Base-by-base conservation (phyloP, 441 rosid genomes). In the Dalechampia spathulata region DNA sequence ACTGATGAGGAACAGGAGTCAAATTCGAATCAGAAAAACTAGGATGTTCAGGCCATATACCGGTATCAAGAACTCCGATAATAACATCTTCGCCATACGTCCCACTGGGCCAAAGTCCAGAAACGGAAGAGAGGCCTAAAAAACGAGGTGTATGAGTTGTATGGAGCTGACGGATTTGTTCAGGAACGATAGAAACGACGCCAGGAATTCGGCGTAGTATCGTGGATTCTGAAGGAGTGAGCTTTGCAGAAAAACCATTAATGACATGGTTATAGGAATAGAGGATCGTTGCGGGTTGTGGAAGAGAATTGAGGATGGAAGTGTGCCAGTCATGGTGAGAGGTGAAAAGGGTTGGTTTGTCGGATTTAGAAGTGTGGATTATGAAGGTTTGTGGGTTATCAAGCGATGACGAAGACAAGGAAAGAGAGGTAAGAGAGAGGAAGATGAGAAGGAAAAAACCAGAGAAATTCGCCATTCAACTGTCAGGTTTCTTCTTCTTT, bases 11-110 rank as follows among this genome's bases (percentile, higher is more conserved):
- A 38, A 85, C 67, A 0, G 78, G 69, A 40, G 82, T 69, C 4
- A 83, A 55, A 13, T 66, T 74, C 1, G 65, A 50, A 22, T 82
- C 90, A 0, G 70, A 64, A 60, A 87, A 87, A 64, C 95, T 86
- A 11, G 72, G 78, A 46, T 83, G 83, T 32, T 82, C 84, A 4
- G 95, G 93, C 92, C 95, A 90, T 41, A 91, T 78, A 42, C 96
- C 93, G 5, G 93, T 87, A 49, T 90, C 96, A 0, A 90, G 68
- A 57, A 90, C 82, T 22, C 98, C 95, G 15, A 87, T 58, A 43
- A 90, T 85, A 5, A 85, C 79, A 37, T 78, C 90, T 14, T 82
- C 86, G 0, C 92, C 98, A 16, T 74, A 74, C 39, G 69, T 40
- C 14, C 86, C 77, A 63, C 78, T 80, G 34, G 70, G 57, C 96